phyloP scores from a whole-genome alignment of 2,329 filamentous ascomycete genomes.

The Colletotrichum orchidophilum region DNA sequence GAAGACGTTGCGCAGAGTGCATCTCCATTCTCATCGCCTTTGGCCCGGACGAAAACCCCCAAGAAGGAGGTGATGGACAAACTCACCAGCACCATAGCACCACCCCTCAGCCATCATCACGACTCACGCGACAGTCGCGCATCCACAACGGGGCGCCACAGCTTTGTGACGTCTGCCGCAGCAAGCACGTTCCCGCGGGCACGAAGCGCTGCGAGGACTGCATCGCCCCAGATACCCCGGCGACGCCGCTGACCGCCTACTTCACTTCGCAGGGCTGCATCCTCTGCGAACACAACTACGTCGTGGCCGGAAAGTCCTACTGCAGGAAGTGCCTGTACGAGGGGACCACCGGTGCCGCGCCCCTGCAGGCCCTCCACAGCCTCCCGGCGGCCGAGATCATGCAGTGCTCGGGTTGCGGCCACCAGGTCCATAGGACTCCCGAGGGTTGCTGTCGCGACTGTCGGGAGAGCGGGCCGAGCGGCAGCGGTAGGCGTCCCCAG shows the following conservation, averaged over 20 bases:
- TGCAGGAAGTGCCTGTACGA: neutral
- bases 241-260: neutral
- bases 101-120: neutral
- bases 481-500: neutral
- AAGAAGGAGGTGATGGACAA: neutral
- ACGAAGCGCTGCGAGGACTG: neutral
- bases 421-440: neutral
- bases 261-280: neutral
- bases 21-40: constrained; percentile 5
- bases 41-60: neutral
- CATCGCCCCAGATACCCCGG: neutral
- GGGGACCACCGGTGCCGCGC: neutral
- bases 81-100: neutral
- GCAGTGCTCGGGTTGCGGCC: neutral
- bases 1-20: neutral
- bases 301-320: neutral
- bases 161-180: neutral
- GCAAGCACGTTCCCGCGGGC: neutral
- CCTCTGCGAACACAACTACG: neutral
- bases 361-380: neutral
- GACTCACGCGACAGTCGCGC: neutral
- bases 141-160: neutral
- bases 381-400: neutral
- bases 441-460: neutral
- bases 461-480: neutral